phyloP scores from a whole-genome alignment of 768 basidiomycete genomes.

The Rhizopogon rudus region DNA sequence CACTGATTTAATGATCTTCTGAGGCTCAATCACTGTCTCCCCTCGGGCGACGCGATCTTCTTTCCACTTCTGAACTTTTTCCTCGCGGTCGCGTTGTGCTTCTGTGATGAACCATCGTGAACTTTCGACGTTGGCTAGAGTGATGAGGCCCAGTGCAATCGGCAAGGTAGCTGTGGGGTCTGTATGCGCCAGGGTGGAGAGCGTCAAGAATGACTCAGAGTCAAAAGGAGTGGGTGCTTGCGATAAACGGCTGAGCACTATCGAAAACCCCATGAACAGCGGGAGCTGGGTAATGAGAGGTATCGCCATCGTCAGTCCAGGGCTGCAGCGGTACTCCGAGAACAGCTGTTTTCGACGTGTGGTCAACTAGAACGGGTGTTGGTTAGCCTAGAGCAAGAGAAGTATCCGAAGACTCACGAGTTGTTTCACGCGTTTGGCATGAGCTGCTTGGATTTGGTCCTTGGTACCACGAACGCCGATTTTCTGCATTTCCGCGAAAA shows the following conservation, averaged over 20 bases:
- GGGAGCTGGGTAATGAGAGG: conserved; percentile 69
- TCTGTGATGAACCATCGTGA: conserved; percentile 67
- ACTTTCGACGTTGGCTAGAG: conserved; percentile 77
- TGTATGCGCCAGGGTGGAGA: conserved; percentile 63
- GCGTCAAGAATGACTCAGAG: conserved; percentile 71
- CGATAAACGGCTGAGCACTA: conserved; percentile 51
- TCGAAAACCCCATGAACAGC: conserved; percentile 62
- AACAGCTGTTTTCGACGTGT: conserved; percentile 56
- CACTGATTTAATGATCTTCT: conserved; percentile 47
- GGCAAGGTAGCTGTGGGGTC: conserved; percentile 71
- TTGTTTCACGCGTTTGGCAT: conserved; percentile 42
- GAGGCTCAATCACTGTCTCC: conserved; percentile 40
- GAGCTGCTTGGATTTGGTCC: conserved; percentile 42
- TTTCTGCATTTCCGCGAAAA: conserved; percentile 46
- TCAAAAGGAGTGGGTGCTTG: conserved; percentile 62
- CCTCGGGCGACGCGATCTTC: conserved; percentile 38
- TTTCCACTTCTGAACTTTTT: conserved; percentile 41
- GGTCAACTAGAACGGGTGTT: conserved; percentile 37
- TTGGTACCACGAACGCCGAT: conserved; percentile 52
- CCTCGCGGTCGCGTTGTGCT: conserved; percentile 47
- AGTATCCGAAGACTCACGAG: conserved; percentile 33
- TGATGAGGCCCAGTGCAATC: conserved; percentile 65
- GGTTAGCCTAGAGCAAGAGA: conserved; percentile 1
- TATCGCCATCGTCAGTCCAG: conserved; percentile 50
- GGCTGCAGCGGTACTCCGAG: conserved; percentile 51